Percentiles rank a stretch among this genome's conserved stretches.
Evolutionary conservation across 805 yeast species (phyloP).

Genomic region (Dipodascus albidus): DNA sequence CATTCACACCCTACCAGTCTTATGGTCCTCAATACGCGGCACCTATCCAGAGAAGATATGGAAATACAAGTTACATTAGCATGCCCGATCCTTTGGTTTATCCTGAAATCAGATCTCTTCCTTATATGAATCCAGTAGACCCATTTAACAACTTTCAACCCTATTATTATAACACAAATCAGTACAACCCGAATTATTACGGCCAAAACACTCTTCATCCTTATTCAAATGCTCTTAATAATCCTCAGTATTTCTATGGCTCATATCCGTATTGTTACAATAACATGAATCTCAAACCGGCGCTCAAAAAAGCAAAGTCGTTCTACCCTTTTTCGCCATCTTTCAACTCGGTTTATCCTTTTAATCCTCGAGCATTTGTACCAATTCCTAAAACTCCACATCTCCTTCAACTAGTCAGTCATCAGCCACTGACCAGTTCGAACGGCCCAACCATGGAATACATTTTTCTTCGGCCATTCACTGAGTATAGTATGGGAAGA

Average conservation of each 20-base stretch:
- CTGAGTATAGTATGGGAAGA: neutral
- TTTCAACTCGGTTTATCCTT: too few species aligned
- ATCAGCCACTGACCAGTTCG: neutral
- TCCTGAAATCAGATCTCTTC: too few species aligned
- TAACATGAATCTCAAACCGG: too few species aligned
- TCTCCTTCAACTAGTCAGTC: neutral
- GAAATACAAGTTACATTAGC: neutral
- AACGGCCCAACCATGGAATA: neutral
- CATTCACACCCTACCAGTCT: neutral
- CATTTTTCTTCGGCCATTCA: neutral
- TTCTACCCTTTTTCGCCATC: too few species aligned
- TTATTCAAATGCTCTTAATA: too few species aligned
- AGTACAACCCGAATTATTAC: too few species aligned
- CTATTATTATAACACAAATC: too few species aligned
- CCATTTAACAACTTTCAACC: too few species aligned
- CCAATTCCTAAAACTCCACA: neutral
- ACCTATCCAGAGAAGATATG: neutral
- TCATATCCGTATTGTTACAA: too few species aligned
- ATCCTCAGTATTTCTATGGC: too few species aligned
- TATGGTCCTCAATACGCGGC: neutral
- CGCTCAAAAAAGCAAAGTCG: too few species aligned
- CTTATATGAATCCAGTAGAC: neutral
- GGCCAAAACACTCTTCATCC: too few species aligned
- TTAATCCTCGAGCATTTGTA: neutral
- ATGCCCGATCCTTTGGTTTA: neutral